Conservation (phyloP, 768 basidiomycete species). For the Collybiopsis luxurians region DNA sequence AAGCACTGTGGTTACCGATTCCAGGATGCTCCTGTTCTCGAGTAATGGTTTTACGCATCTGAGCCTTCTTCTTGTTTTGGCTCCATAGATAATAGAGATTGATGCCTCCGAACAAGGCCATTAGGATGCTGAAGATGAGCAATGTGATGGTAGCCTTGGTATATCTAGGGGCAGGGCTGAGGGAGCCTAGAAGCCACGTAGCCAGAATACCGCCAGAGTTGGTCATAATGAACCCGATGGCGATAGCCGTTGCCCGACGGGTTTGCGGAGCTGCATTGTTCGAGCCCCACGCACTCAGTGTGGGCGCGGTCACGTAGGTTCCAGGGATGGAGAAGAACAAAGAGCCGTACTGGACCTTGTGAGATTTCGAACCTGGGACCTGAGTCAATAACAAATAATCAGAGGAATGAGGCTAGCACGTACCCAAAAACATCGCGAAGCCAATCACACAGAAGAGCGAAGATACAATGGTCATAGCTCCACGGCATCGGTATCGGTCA, state of each 20-base stretch:
- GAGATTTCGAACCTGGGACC: constrained; percentile 31
- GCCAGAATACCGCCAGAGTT: constrained; percentile 60
- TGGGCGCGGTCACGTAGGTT: constrained; percentile 48
- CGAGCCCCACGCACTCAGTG: constrained; percentile 56
- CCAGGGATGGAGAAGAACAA: constrained; percentile 56
- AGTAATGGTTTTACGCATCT: constrained; percentile 14
- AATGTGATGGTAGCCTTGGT: constrained; percentile 10
- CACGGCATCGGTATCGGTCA: constrained; percentile 25
- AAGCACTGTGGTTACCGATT: constrained; percentile 26
- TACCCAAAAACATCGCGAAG: constrained; percentile 38
- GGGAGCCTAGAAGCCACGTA: constrained; percentile 55
- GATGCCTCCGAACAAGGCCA: constrained; percentile 15
- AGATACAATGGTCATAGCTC: constrained; percentile 25
- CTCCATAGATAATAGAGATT: constrained; percentile 22
- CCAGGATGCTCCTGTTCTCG: constrained; percentile 18
- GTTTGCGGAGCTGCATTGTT: constrained; percentile 60
- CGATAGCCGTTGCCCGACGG: constrained; percentile 57
- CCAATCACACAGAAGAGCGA: constrained; percentile 30
- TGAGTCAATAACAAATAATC: too few species aligned
- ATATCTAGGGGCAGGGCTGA: constrained; percentile 22
- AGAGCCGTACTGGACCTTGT: constrained; percentile 46
- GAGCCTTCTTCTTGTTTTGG: constrained; percentile 23
- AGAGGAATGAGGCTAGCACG: too few species aligned
- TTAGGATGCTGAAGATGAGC: constrained; percentile 15
- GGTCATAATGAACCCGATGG: constrained; percentile 54